Evolutionary conservation across 164 flowering plant species (phyloP), one percentile per base, ranked within the genome.

Genomic region (Taxillus chinensis): DNA sequence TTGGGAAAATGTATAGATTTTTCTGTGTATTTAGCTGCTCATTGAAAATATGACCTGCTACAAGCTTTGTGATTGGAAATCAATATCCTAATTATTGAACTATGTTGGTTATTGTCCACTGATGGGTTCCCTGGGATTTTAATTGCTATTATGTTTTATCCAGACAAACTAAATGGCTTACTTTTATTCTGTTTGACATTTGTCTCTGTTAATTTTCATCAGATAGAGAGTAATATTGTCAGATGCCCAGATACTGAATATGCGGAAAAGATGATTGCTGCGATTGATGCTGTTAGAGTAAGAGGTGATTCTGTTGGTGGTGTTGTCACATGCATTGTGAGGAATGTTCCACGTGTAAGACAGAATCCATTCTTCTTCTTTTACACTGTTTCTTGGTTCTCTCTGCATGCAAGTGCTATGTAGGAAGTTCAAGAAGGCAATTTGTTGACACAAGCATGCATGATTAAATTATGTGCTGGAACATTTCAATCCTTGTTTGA

Each of bases 301-400:
- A 83, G 68, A 74, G 96, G 99, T n/a, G 93, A 95, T 68, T 91
- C 97, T 67, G 82, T 86, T 67, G 99, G 99, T 63, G 97, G 97
- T 76, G 90, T 91, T 61, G 95, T 95, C 60, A 89, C 99, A 9
- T 91, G 99, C 75, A 85, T 95, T 67, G 96, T 78, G 66, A 83
- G 90, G 73, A 89, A 85, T 71, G 83, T 74, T 55, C 99, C 99
- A 58, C 82, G 89, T 63, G 97, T 95, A 84, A 77, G 91, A 59
- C 52, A 8, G 9, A 48, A 48, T 48, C 10, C 12, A 7, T 13
- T 53, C 54, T 66, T 61, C 56, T 48, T 55, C 41, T 51, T 16
- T 13, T 53, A 27, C 61, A 52, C 53, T 11, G 66, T 55, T 59
- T 63, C 55, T 55, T 50, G 4, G 12, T 16, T 54, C 57, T 13